Base-by-base conservation (phyloP, 176 grass and related monocot species). In the Aegilops tauschii region DNA sequence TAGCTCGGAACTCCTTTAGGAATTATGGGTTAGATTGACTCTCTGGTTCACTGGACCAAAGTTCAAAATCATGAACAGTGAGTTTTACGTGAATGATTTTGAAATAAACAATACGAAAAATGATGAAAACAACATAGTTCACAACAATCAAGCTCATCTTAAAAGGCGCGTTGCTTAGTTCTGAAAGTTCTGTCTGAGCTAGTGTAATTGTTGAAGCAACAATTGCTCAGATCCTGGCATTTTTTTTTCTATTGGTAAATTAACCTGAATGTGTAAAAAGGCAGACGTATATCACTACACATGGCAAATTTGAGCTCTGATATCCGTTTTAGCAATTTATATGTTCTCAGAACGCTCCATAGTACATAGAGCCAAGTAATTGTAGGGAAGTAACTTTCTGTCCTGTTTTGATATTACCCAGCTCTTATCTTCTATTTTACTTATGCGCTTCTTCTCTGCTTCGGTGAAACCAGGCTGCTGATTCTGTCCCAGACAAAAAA, bases 1-100 rank as follows among this genome's bases (percentile, higher is more conserved):
- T 86, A 81, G 70, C 70, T 73, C 5, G 66, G 65, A 21, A 44
- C 65, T 78, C 50, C n/a, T 45, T 78, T 82, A 72, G 72, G 65
- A 79, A 56, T 17, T 65, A 75, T 58, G 12, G 72, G 40, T 87
- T 65, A 1, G 30, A 61, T 90, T 12, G 49, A 69, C 34, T 86
- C 40, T 73, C 25, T 67, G 69, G 59, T 59, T 68, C 37, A 80
- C 42, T 31, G 25, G 58, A 74, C 28, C 3, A 18, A 69, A 80
- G 5, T 73, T 44, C 28, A 50, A 80, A 88, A 31, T 30, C 28
- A 61, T 74, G 32, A 31, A 8, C 28, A 12, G 67, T 83, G 21
- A 59, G 62, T 71, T 36, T 71, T 36, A 83, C 17, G 9, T 18
- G 9, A n/a, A 30, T 77, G 63, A 69, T 79, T 71, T 83, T 37